Base-by-base conservation (phyloP, 805 yeast species). In the Torulaspora delbrueckii region DNA sequence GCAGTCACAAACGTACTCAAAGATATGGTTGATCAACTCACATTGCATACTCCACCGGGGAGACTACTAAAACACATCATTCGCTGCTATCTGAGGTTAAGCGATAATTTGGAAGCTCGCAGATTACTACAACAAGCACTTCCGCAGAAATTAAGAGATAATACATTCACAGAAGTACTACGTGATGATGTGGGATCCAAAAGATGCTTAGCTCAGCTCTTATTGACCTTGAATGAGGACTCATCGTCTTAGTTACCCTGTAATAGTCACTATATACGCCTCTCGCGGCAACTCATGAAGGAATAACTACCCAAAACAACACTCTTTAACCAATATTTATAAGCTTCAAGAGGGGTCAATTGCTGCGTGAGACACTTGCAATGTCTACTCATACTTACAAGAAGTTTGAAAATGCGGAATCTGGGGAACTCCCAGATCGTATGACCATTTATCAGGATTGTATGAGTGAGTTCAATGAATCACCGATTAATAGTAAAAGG, bases 381-480 rank as follows among this genome's bases (percentile, higher is more conserved):
- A 88, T 88, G 96, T 88, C 96, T 37, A 81, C 95, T 31, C 81
- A 74, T 55, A 74, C 85, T 37, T 88, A 86, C 70, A 89, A 88
- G 72, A 86, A 86, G 71, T 79, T 77, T 68, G 96, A 89, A 62
- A 88, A 85, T 63, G 63, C 78, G 45, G 86, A 77, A 55, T 73
- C 84, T 40, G 81, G 83, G 46, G 71, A 75, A 27, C 67, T 78
- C 56, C 95, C 96, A 46, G 98, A 93, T 70, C 90, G 90, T 70
- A 93, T 93, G 98, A 84, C 96, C 8, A 90, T 93, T 52, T 91
- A 85, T 67, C 99, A 93, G 70, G 96, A 90, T 65, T 90, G 97
- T 73, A 73, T 87, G 61, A 86, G 86, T 55, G 90, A 86, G 50
- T 93, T 93, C 77, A 91, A 90, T 71, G 87, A 90, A 53, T 77